Evolutionary conservation across 2,329 filamentous ascomycete species (phyloP), one percentile per base, ranked within the genome.

Genomic region (Alternaria brassicicola): DNA sequence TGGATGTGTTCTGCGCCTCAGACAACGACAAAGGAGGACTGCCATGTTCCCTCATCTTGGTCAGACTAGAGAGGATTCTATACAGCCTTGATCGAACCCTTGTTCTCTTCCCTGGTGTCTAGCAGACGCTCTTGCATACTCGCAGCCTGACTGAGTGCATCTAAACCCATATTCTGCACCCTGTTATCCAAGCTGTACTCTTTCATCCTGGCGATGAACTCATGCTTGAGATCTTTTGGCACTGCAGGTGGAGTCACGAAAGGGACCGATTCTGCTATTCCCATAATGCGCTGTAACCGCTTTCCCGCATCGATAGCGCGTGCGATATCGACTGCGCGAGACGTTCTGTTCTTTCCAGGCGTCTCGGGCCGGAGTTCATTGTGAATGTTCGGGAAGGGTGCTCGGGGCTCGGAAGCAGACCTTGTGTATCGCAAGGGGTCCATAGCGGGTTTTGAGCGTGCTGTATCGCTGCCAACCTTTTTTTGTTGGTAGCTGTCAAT

Each of bases 271-370:
- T 54, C 39, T 17, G 53, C 28, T 12, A 54, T n/a, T 9, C 63
- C 65, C 6, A 70, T 21, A 3, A 61, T 38, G 9, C 64, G 60
- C 21, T 67, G 61, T 15, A 70, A n/a, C 12, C 30, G 45, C 42
- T 49, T 57, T 0, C 59, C 59, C 9, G 57, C 54, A 6, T 36
- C 46, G 21, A 61, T 51, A 6, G 58, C 25, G n/a, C 54, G 50
- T 6, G 45, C n/a, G 25, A 59, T 23, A 26, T 41, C 52, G 3
- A 30, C 49, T 3, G 49, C 25, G 4, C 52, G 26, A 5, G 45
- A 53, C 5, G 49, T 55, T 25, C 30, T 49, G 55, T 53, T 55
- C 25, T 31, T 47, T 5, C 4, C 39, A 9, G 54, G 45, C 15
- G 42, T 52, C 6, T 57, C 45, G 2, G 17, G 31, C 19, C 47